Base-by-base conservation (phyloP, 1,284 basidiomycete species). In the Rhodotorula sp. region DNA sequence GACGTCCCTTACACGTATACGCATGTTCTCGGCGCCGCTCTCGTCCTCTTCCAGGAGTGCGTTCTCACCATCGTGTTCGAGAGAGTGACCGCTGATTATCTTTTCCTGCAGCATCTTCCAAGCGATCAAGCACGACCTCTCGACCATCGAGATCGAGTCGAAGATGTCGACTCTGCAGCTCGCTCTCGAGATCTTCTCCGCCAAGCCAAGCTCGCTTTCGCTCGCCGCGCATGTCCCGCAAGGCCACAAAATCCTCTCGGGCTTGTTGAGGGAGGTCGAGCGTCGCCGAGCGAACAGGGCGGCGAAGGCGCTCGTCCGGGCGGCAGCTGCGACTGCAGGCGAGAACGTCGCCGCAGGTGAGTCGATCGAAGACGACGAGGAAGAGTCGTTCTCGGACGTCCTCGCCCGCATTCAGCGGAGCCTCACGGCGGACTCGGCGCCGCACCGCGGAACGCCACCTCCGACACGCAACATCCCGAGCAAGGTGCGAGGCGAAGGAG, bases 1-100 rank as follows among this genome's bases (percentile, higher is more conserved):
- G 74, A 75, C 52, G 67, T 75, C 20, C 71, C 70, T 32, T 75
- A 70, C 61, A 66, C 67, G 17, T 75, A 72, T 57, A 62, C 64
- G n/a, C 74, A 75, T 61, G 68, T 67, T 13, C 64, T 73, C 34
- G 74, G 74, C 17, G 74, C 74, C 1, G 62, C 70, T 13, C 59
- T 75, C 22, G 74, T 75, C 27, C 67, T 75, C 6, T 75, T 75
- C 60, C 71, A 71, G 52, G 72, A 75, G 71, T 72, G 24, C 20
- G 66, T 56, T 22, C 27, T 4, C 20, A 8, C 0, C 4, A 32
- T n/a, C 13, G 3, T 9, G 15, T 7, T 49, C 24, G 11, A 4
- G 9, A 4, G 20, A 2, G 24, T 44, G 10, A 10, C 17, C 20
- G 17, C 36, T 34, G 20, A 19, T 22, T 9, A 13, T 4, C 5